Evolutionary conservation across 768 basidiomycete species (phyloP).

Genomic region (Rhodocollybia butyracea): DNA sequence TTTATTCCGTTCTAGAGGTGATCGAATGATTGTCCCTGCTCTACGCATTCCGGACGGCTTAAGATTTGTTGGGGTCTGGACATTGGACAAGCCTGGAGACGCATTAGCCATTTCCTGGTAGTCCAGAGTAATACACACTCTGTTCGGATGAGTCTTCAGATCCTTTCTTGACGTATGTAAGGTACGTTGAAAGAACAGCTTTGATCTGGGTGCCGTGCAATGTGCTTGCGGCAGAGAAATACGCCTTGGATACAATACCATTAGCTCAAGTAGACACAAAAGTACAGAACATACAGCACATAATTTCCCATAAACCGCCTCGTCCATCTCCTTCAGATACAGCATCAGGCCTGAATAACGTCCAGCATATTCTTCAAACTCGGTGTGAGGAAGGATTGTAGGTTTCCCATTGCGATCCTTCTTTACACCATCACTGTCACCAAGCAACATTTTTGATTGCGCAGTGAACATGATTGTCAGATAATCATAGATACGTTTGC

Average conservation of each 20-base stretch:
- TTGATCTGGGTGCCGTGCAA: slow-evolving; percentile 82
- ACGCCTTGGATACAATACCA: slow-evolving; percentile 54
- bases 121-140: slow-evolving; percentile 37
- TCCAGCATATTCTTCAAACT: slow-evolving; percentile 80
- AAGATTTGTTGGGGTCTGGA: slow-evolving; percentile 37
- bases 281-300: slow-evolving; percentile 66
- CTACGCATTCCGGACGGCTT: slow-evolving; percentile 67
- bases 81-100: slow-evolving; percentile 42
- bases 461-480: slow-evolving; percentile 89
- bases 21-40: slow-evolving; percentile 82
- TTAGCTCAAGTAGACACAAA: neutral
- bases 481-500: slow-evolving; percentile 88
- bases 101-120: neutral
- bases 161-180: slow-evolving; percentile 58
- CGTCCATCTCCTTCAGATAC: slow-evolving; percentile 96
- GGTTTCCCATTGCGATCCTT: slow-evolving; percentile 43
- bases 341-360: slow-evolving; percentile 87
- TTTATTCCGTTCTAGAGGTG: slow-evolving; percentile 63
- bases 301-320: slow-evolving; percentile 78
- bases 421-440: slow-evolving; percentile 55
- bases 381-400: slow-evolving; percentile 57
- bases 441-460: slow-evolving; percentile 73
- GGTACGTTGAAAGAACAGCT: slow-evolving; percentile 58
- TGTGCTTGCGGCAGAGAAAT: slow-evolving; percentile 84
- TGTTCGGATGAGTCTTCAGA: slow-evolving; percentile 74